Conservation (phyloP, 2,329 filamentous ascomycete species). For the Aphanoascus verrucosus region DNA sequence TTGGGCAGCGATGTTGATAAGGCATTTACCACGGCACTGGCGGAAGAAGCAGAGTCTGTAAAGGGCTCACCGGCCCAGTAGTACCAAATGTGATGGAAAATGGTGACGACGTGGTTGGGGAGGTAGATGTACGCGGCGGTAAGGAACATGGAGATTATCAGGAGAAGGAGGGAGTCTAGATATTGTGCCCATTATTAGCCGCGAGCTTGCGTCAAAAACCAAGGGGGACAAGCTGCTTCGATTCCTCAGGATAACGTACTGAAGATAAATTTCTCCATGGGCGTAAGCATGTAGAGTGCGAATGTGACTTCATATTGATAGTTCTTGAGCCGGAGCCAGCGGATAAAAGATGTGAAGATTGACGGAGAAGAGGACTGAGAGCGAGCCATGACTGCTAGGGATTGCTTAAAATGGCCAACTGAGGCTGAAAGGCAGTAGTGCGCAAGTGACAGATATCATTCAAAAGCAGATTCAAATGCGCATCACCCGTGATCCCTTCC, state of each 20-base stretch:
- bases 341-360: slow-evolving; percentile 48
- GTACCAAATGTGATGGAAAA: slow-evolving; percentile 80
- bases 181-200: not conserved
- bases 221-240: not conserved
- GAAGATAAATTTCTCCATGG: slow-evolving; percentile 92
- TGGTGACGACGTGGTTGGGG: slow-evolving; percentile 74
- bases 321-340: slow-evolving; percentile 87
- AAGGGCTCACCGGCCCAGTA: slow-evolving; percentile 72
- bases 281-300: slow-evolving; percentile 92
- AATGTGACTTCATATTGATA: slow-evolving; percentile 99
- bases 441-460: too few relatives aligned
- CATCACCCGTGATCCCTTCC: too few relatives aligned
- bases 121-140: slow-evolving; percentile 88
- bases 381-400: not conserved
- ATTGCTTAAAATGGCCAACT: too few relatives aligned
- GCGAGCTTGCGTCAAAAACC: not conserved
- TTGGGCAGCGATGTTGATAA: slow-evolving; percentile 26
- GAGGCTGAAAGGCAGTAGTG: too few relatives aligned
- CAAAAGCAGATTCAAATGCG: too few relatives aligned
- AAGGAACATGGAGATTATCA: slow-evolving; percentile 73
- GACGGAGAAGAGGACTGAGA: slow-evolving; percentile 23
- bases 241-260: slow-evolving; percentile 50
- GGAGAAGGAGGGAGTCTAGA: slow-evolving; percentile 80
- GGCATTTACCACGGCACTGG: not conserved
- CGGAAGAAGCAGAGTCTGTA: slow-evolving; percentile 21